A percentile compares a stretch with the other conserved stretches of the same genome.
Evolutionary conservation across 805 yeast genomes (phyloP).

Genomic region (Suhomyces tanzawaensis): DNA sequence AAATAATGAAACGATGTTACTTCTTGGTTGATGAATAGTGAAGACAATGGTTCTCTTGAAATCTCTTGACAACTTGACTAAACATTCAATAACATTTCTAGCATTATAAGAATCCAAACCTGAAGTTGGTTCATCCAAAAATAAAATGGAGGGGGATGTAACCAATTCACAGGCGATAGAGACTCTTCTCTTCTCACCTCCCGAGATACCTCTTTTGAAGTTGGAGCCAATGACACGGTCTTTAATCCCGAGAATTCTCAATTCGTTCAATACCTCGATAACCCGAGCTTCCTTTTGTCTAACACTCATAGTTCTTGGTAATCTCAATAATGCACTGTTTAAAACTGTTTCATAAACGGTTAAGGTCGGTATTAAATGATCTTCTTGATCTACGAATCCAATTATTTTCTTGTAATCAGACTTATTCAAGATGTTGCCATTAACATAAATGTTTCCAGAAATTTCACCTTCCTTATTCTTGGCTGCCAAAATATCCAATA

Average conservation of each 20-base stretch:
- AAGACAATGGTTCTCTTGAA: conserved; percentile 85
- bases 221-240: conserved; percentile 88
- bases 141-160: conserved; percentile 79
- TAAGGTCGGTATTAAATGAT: conserved; percentile 81
- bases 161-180: conserved; percentile 93
- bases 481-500: conserved; percentile 86
- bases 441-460: conserved; percentile 67
- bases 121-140: conserved; percentile 91
- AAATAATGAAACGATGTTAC: conserved; percentile 89
- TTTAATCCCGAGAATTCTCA: conserved; percentile 77
- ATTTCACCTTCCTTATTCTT: conserved; percentile 76
- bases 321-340: conserved; percentile 83
- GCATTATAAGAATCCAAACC: conserved; percentile 96
- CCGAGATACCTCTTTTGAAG: conserved; percentile 86
- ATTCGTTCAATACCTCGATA: conserved; percentile 77
- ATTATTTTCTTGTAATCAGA: conserved; percentile 61
- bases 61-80: conserved; percentile 74
- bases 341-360: conserved; percentile 95
- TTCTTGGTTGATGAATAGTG: conserved; percentile 96
- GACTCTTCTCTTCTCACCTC: conserved; percentile 89
- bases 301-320: conserved; percentile 78
- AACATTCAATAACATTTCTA: conserved; percentile 79
- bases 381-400: conserved; percentile 97
- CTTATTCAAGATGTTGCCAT: conserved; percentile 55
- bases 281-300: conserved; percentile 76